Base-by-base conservation (phyloP, 192 early-diverging fungal species). In the Rhizophagus sp. region DNA sequence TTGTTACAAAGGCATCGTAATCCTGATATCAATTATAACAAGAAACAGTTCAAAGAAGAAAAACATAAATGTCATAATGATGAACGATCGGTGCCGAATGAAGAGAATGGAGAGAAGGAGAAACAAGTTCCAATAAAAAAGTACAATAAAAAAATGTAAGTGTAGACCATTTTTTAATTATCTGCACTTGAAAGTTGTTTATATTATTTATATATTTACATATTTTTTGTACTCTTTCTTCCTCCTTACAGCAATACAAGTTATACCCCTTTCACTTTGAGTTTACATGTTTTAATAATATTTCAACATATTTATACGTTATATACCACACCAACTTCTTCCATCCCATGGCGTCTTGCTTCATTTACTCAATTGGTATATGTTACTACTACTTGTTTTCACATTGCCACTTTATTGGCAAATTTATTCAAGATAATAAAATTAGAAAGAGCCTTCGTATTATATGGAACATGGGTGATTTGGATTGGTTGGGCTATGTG, bases 391-490 rank as follows among this genome's bases (percentile, higher is more conserved):
- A 85, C 84, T 3, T 75, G 75, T 11, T 90, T 90, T 75, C 89
- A 90, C 47, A 62, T 83, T 41, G 81, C 86, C 1, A 86, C 85
- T 30, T 62, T 90, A 15, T 72, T 84, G 2, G 84, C 84, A 62
- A 88, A 87, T 76, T 67, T 82, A 22, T 80, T 89, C 13, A 82
- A 85, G 0, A 84, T 81, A 25, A 80, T 82, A 13, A 78, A 79
- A 15, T 39, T 90, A 1, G 89, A 90, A 62, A 84, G 87, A 27
- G 84, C 82, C 25, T 85, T 83, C 33, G 88, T 90, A 3, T 83
- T 88, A n/a, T 90, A 88, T 73, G 89, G 89, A 8, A 89, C 89
- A 0, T 90, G 88, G 88, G 81, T 88, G 4, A 84, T 89, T 27
- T 90, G 88, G 83, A 84, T 86, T 27, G 89, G 89, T 3, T 88